Percentiles rank a stretch among this genome's conserved stretches.
Conservation (phyloP, 495 filamentous ascomycete species). For the Chaetomidium leptoderma region DNA sequence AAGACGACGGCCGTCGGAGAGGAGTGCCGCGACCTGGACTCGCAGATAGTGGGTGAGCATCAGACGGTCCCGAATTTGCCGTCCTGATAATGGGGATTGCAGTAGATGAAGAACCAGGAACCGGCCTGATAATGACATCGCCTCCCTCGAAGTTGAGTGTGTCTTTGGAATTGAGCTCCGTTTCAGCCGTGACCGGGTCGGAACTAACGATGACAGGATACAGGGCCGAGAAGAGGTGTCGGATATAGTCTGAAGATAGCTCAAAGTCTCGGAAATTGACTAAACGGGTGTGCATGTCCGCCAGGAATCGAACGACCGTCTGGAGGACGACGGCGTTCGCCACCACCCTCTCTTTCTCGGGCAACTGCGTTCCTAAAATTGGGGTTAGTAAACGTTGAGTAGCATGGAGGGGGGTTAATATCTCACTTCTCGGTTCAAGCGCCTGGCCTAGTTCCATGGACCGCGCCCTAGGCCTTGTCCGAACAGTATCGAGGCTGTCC, state of each 20-base stretch:
- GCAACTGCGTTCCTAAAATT: conserved; percentile 28
- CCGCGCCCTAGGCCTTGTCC: conserved; percentile 40
- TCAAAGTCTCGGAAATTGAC: conserved; percentile 76
- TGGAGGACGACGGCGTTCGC: conserved; percentile 58
- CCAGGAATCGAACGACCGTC: conserved; percentile 72
- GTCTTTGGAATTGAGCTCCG: conserved; percentile 74
- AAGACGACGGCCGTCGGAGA: conserved; percentile 76
- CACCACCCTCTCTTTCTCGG: conserved; percentile 47
- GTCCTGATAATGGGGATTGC: conserved; percentile 66
- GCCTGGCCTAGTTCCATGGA: conserved; percentile 49
- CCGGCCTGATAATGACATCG: conserved; percentile 74
- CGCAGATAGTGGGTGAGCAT: conserved; percentile 35
- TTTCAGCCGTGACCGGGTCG: conserved; percentile 73
- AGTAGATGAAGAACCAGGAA: conserved; percentile 52
- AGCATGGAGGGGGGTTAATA: not conserved
- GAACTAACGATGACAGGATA: conserved; percentile 84
- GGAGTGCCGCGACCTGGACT: conserved; percentile 49
- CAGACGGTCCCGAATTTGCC: conserved; percentile 52
- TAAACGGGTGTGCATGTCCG: conserved; percentile 69
- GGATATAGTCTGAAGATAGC: conserved; percentile 67
- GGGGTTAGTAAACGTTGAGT: conserved; percentile 18
- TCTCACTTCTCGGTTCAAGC: conserved; percentile 48
- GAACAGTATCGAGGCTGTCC: conserved; percentile 21
- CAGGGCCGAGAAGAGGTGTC: conserved; percentile 69
- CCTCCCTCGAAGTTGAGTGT: conserved; percentile 81